Percentiles rank a stretch among this genome's conserved stretches.
phyloP scores from a whole-genome alignment of 805 yeast species.

The Henningerozyma blattae region DNA sequence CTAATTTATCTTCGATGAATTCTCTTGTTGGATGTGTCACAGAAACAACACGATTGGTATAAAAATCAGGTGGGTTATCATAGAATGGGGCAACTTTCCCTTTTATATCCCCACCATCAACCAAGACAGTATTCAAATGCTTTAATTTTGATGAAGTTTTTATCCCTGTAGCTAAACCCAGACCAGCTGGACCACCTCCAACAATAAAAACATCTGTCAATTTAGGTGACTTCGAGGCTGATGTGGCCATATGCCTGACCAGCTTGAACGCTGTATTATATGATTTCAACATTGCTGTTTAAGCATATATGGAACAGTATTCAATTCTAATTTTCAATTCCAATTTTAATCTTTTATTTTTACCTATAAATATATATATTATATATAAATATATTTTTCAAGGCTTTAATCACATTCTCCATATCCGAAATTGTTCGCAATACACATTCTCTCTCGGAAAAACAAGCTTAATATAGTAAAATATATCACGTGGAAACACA shows the following conservation, averaged over 20 bases:
- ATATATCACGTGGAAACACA: no score
- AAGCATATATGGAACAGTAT: no score
- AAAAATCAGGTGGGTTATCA: slow-evolving; percentile 30
- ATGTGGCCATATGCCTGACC: slow-evolving; percentile 9
- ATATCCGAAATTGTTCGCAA: no score
- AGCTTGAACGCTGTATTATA: background rate
- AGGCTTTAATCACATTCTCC: no score
- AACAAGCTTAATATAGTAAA: no score
- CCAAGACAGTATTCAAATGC: slow-evolving; percentile 48
- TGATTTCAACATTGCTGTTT: background rate
- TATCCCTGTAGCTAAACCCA: slow-evolving; percentile 73
- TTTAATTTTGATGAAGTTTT: slow-evolving; percentile 53
- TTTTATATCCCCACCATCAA: slow-evolving; percentile 59
- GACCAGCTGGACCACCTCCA: slow-evolving; percentile 97
- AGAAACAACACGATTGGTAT: slow-evolving; percentile 74
- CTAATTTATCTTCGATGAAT: slow-evolving; percentile 58
- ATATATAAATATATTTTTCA: no score
- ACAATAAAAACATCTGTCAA: slow-evolving; percentile 67
- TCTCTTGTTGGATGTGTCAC: slow-evolving; percentile 71
- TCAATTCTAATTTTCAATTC: no score
- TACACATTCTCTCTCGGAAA: no score
- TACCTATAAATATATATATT: no score
- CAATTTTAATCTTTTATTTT: no score
- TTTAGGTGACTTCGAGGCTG: slow-evolving; percentile 10
- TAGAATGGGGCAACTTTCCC: slow-evolving; percentile 33